A percentile compares a stretch with the other conserved stretches of the same genome.
These are phyloP conservation scores for Plasmopara halstedii DNA, from an alignment of 352 stramenopile species.

Conservation along the genomic window DNA sequence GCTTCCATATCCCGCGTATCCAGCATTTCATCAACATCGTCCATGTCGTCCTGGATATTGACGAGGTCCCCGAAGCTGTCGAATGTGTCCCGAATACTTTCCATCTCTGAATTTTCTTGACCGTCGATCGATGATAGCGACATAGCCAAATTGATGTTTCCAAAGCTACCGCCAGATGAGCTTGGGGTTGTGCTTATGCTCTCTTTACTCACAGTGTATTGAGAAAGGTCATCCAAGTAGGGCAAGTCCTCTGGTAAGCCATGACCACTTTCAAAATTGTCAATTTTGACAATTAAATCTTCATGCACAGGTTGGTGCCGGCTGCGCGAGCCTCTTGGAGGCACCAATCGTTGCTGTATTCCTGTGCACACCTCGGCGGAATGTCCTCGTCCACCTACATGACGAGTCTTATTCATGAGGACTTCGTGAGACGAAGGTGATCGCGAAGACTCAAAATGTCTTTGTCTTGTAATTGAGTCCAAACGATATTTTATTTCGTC, in stretches of 20 bases:
- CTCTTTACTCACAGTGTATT: constrained; percentile 20
- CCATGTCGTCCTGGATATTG: constrained; percentile 21
- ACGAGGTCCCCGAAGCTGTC: constrained; percentile 28
- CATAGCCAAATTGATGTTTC: constrained; percentile 5
- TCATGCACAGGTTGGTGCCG: constrained; percentile 1
- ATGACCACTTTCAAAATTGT: background rate
- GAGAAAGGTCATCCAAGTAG: constrained; percentile 10
- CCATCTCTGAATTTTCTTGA: constrained; percentile 9
- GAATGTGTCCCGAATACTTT: constrained; percentile 19
- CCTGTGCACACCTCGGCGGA: constrained; percentile 6
- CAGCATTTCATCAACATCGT: constrained; percentile 33
- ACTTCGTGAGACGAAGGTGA: too few relatives aligned
- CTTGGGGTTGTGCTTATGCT: constrained; percentile 29
- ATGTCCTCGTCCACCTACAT: constrained; percentile 10
- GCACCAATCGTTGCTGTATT: too few relatives aligned
- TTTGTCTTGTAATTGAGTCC: too few relatives aligned
- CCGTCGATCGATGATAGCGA: constrained; percentile 3
- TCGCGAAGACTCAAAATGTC: too few relatives aligned
- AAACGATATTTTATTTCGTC: too few relatives aligned
- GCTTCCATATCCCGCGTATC: constrained; percentile 35
- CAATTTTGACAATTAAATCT: constrained; percentile 12
- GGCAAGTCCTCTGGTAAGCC: constrained; percentile 10
- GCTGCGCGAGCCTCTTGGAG: constrained; percentile 2
- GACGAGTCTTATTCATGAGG: too few relatives aligned
- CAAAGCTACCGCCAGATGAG: constrained; percentile 25